Conservation (phyloP, 2,329 filamentous ascomycete species). For the Exophiala oligosperma region DNA sequence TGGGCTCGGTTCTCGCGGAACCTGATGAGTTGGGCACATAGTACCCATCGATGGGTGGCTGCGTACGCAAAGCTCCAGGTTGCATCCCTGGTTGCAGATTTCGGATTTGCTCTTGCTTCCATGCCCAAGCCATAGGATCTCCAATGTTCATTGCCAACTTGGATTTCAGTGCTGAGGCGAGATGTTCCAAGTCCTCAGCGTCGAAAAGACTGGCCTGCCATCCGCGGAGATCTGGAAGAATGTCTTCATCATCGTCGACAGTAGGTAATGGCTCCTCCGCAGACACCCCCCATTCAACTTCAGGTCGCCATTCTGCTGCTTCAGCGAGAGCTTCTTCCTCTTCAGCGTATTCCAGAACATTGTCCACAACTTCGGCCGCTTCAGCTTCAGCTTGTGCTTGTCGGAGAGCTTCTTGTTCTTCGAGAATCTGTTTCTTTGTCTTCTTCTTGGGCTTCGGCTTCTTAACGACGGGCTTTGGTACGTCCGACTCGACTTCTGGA, state of each 20-base stretch:
- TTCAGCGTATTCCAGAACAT: constrained; percentile 34
- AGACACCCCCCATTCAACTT: constrained; percentile 63
- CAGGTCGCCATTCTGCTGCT: constrained; percentile 37
- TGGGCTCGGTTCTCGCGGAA: constrained; percentile 85
- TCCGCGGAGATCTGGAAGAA: constrained; percentile 69
- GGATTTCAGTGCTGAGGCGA: constrained; percentile 53
- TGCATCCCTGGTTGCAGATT: constrained; percentile 62
- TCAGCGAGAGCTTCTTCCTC: constrained; percentile 34
- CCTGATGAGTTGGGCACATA: constrained; percentile 87
- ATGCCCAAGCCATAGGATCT: constrained; percentile 65
- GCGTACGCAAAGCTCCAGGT: constrained; percentile 25
- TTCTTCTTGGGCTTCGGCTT: constrained; percentile 61
- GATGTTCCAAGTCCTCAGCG: constrained; percentile 60
- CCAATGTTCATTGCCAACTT: constrained; percentile 52
- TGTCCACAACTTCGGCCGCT: constrained; percentile 39
- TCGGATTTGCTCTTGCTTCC: constrained; percentile 72
- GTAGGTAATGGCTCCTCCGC: constrained; percentile 60
- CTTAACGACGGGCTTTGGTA: constrained; percentile 48
- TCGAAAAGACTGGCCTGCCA: constrained; percentile 70
- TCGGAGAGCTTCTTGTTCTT: constrained; percentile 63
- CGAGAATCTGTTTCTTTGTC: constrained; percentile 73
- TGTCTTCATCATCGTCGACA: constrained; percentile 63
- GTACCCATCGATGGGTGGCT: constrained; percentile 57
- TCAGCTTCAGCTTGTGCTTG: constrained; percentile 53
- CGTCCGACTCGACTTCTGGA: constrained; percentile 31